Evolutionary conservation across 1,284 basidiomycete genomes (phyloP), one percentile per base, ranked within the genome.

Genomic region (Sporisorium scitamineum): DNA sequence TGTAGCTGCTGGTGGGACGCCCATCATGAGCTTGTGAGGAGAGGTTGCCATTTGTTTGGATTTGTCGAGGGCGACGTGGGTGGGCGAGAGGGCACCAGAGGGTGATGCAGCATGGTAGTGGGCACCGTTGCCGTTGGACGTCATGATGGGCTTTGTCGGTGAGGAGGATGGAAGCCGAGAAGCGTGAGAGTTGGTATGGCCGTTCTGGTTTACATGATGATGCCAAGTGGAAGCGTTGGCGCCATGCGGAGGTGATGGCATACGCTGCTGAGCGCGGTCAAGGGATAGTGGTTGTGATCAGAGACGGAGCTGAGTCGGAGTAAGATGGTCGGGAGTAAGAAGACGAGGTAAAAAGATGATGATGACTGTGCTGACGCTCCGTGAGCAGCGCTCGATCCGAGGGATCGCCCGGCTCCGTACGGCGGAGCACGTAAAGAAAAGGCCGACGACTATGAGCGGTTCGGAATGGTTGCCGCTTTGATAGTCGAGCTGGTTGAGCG

Each of bases 11-110:
- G 73, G 73, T 29, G 73, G 73, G 0, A 76, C 61, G 26, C 73
- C 73, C 6, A 76, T 76, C 68, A 70, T 76, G 61, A 76, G 68
- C 34, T 68, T 76, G 54, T 68, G 68, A 16, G 68, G 67, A 18
- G 72, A 75, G 4, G 60, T 24, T n/a, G 61, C 41, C 34, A 55
- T 31, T 4, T 60, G 52, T 41, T 70, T 62, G 53, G 26, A 20
- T 24, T 55, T 55, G 37, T 62, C 61, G 52, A 59, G 5, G 27
- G 54, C 27, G 45, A 42, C 50, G 31, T 24, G 20, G 8, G 45
- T 31, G 29, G 55, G 52, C 18, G 63, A 42, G n/a, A 42, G 39
- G 14, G 39, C 39, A 20, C 14, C 39, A 3, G 39, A 42, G 6
- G 18, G 39, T 20, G 39, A 54, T 20, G 56, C 29, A 31, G 58